phyloP scores from a whole-genome alignment of 768 basidiomycete species.

The Russula foetens region DNA sequence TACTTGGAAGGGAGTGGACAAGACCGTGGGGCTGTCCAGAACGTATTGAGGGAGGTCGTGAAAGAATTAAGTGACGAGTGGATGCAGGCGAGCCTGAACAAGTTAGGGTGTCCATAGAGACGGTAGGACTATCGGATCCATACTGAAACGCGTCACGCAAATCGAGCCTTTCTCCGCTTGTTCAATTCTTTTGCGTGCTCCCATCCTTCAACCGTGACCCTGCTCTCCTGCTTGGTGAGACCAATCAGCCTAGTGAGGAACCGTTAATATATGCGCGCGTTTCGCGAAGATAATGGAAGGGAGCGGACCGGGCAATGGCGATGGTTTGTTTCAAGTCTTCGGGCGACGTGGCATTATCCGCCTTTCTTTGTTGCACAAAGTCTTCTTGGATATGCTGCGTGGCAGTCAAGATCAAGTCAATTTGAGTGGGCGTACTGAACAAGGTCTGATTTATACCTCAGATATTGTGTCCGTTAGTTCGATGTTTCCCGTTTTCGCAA shows the following conservation, averaged over 20 bases:
- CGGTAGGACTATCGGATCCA: background rate
- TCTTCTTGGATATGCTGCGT: slow-evolving; percentile 67
- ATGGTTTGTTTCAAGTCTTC: slow-evolving; percentile 64
- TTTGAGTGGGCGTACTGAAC: background rate
- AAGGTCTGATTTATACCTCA: slow-evolving; percentile 35
- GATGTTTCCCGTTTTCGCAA: slow-evolving; percentile 52
- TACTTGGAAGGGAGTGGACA: slow-evolving; percentile 76
- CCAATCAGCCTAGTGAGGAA: slow-evolving; percentile 45
- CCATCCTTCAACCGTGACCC: slow-evolving; percentile 56
- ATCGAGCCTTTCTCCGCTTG: slow-evolving; percentile 31
- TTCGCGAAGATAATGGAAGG: background rate
- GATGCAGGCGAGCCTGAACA: slow-evolving; percentile 56
- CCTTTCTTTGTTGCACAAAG: slow-evolving; percentile 45
- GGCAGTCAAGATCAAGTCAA: background rate
- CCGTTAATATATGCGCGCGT: slow-evolving; percentile 3
- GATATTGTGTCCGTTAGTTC: slow-evolving; percentile 46
- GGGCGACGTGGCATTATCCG: slow-evolving; percentile 33
- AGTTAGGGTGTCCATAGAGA: slow-evolving; percentile 29
- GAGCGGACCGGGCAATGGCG: slow-evolving; percentile 56
- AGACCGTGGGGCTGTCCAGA: slow-evolving; percentile 38
- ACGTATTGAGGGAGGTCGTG: slow-evolving; percentile 47
- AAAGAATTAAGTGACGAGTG: slow-evolving; percentile 54
- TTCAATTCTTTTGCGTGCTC: slow-evolving; percentile 57
- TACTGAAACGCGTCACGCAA: slow-evolving; percentile 2
- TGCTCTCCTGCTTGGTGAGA: slow-evolving; percentile 46